phyloP scores from a whole-genome alignment of 345 rosid species.

The Pistacia atlantica region DNA sequence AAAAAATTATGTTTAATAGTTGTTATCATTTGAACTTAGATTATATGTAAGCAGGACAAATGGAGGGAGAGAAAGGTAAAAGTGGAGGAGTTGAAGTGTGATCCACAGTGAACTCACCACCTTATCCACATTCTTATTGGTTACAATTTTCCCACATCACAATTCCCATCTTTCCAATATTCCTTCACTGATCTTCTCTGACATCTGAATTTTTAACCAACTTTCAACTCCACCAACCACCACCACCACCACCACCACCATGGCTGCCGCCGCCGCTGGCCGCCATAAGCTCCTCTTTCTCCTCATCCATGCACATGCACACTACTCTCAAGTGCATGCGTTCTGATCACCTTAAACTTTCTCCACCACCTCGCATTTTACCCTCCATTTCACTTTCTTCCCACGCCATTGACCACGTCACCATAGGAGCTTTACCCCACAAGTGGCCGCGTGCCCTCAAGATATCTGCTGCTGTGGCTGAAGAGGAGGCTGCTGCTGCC shows the following conservation, averaged over 20 bases:
- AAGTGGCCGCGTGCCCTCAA: slow-evolving; percentile 39
- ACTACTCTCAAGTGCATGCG: slow-evolving; percentile 41
- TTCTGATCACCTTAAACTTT: slow-evolving; percentile 29
- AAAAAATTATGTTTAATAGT: too few relatives aligned
- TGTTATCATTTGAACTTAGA: too few relatives aligned
- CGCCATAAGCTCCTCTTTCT: slow-evolving; percentile 43
- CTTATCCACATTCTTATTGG: slow-evolving; percentile 33
- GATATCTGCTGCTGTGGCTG: slow-evolving; percentile 49
- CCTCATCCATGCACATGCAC: slow-evolving; percentile 33
- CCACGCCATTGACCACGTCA: slow-evolving; percentile 16
- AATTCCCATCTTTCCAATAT: not conserved
- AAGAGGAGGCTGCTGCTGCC: slow-evolving; percentile 41
- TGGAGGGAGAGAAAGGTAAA: too few relatives aligned
- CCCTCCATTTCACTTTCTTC: slow-evolving; percentile 9
- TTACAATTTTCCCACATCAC: slow-evolving; percentile 41
- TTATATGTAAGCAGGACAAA: too few relatives aligned
- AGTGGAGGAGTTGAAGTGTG: not conserved
- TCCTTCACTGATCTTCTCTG: not conserved
- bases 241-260: slow-evolving; percentile 12
- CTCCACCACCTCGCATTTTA: slow-evolving; percentile 20
- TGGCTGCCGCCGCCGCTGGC: slow-evolving; percentile 51
- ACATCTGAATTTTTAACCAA: not conserved
- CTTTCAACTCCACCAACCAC: slow-evolving; percentile 16
- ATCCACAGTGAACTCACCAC: not conserved
- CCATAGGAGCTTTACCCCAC: slow-evolving; percentile 2